Conservation (phyloP, 345 rosid genomes). For the Carallia brachiata region DNA sequence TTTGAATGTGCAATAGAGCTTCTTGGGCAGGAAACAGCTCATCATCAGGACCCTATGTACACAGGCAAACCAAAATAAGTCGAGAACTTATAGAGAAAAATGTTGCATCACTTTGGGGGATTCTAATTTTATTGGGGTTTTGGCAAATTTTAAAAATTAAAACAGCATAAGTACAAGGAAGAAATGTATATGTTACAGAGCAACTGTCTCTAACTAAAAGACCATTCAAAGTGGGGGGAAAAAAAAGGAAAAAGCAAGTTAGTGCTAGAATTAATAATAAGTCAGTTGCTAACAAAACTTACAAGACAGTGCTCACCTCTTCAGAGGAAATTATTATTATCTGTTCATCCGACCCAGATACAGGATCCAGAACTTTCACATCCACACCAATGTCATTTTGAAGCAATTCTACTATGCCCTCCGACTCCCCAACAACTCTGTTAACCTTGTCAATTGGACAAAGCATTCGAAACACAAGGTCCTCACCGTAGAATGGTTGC, state of each 20-base stretch:
- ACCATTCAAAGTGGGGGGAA: constrained; percentile 6
- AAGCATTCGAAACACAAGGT: constrained; percentile 83
- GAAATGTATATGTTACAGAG: not conserved
- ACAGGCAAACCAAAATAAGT: constrained; percentile 21
- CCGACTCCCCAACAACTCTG: constrained; percentile 66
- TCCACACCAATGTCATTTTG: constrained; percentile 92
- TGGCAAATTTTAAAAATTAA: constrained; percentile 2
- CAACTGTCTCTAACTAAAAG: not conserved
- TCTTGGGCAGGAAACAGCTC: constrained; percentile 97
- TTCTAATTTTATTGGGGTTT: too few relatives aligned
- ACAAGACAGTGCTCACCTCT: constrained; percentile 54
- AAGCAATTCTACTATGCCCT: constrained; percentile 77
- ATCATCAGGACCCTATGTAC: constrained; percentile 83
- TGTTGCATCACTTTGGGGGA: too few relatives aligned
- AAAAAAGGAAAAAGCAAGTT: not conserved
- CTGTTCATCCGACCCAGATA: constrained; percentile 87
- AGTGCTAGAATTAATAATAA: not conserved
- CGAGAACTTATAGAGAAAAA: constrained; percentile 13
- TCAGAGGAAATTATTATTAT: constrained; percentile 80
- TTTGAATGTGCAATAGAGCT: constrained; percentile 95
- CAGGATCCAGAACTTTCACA: constrained; percentile 69
- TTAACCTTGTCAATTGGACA: constrained; percentile 84
- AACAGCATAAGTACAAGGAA: constrained; percentile 13
- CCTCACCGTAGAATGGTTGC: constrained; percentile 64
- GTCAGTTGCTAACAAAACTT: constrained; percentile 3